A percentile compares a stretch with the other conserved stretches of the same genome.
Conservation (phyloP, 306 rosid species). For the Fragaria iinumae region DNA sequence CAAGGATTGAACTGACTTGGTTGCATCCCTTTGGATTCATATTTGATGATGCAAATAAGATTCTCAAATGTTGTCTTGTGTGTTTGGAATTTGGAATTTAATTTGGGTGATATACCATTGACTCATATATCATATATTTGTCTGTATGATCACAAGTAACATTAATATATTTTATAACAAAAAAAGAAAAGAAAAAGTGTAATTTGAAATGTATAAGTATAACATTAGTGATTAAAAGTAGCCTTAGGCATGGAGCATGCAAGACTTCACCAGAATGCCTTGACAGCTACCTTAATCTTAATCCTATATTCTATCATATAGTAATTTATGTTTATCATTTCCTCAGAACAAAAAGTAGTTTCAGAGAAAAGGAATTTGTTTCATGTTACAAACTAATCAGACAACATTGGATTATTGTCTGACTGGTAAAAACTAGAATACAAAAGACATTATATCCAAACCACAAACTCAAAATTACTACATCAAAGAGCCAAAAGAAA, state of each 20-base stretch:
- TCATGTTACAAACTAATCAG: neutral
- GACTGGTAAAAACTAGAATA: neutral
- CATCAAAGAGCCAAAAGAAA: neutral
- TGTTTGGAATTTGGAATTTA: constrained; percentile 11
- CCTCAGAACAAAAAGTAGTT: neutral
- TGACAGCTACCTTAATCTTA: neutral
- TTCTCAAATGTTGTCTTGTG: neutral
- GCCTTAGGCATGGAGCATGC: neutral
- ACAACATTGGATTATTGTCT: neutral
- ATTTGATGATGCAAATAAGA: neutral
- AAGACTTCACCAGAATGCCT: neutral
- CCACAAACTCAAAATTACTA: neutral
- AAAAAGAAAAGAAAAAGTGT: neutral
- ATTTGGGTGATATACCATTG: neutral
- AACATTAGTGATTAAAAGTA: neutral
- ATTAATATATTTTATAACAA: neutral
- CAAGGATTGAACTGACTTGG: neutral
- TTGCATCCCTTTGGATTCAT: constrained; percentile 12
- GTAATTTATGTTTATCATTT: neutral
- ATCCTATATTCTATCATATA: too few relatives aligned
- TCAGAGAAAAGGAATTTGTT: neutral
- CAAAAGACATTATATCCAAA: neutral
- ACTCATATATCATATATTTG: neutral
- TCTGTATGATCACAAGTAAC: neutral
- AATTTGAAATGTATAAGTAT: neutral